Base-by-base conservation (phyloP, 129 eudicot species). In the Artemisia annua region DNA sequence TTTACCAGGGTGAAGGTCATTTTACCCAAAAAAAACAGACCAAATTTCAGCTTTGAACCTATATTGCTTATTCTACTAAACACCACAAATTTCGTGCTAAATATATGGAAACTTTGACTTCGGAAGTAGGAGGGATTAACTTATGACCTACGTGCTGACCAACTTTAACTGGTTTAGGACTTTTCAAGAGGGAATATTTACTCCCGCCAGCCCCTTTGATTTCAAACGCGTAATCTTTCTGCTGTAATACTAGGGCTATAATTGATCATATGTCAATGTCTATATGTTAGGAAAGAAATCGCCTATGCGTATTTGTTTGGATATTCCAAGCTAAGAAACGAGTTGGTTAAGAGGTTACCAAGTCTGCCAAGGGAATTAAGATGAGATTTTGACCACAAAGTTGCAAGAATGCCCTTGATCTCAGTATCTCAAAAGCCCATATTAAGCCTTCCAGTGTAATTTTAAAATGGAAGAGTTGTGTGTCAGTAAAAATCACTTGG, bases 391-490 rank as follows among this genome's bases (percentile, higher is more conserved):
- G 96, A 64, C 86, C 91, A 53, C 96, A 87, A 50, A 90, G 87
- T 66, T 91, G 91, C 24, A 94, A 85, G 79, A 95, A 95, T 17
- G 97, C 97, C 75, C 99, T 85, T 44, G 99, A 95, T 87, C 99
- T 90, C 65, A 86, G 88, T 20, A 90, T 87, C 19, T 96, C 99
- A 79, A 95, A 95, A 48, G 97, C 97, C 99, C 99, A 95, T 7
- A 90, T 70, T 86, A 95, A 90, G 75, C 88, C 99, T 3, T 95
- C 86, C 30, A 79, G 51, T 67, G 99, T 90, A 75, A 90, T 58
- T 7, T 70, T 62, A 77, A 82, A 86, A 63, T 97, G 93, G 74
- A 88, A 95, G 59, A 95, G 91, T 82, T 80, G 30, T 89, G 82
- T 84, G 79, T 95, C 1, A 43, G 88, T 89, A 61, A 86, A 84